Evolutionary conservation across 441 rosid genomes (phyloP).

Genomic region (Daphne laureola): DNA sequence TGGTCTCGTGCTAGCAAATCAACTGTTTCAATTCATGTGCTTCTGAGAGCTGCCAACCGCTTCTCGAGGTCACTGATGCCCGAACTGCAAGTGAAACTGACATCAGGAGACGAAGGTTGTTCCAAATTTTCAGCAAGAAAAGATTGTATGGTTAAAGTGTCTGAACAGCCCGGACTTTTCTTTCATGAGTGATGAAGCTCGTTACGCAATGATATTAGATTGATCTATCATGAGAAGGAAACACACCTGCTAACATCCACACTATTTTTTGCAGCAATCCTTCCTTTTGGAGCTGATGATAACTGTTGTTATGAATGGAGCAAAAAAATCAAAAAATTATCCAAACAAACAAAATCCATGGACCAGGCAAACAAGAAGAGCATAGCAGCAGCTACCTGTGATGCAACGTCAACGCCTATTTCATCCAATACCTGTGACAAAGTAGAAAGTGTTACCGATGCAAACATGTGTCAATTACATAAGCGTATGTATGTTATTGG

Average conservation of each 20-base stretch:
- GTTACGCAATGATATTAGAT: not conserved
- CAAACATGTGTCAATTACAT: no score
- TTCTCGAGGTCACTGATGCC: constrained; percentile 70
- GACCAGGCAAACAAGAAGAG: not conserved
- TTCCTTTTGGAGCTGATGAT: constrained; percentile 75
- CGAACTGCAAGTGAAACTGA: constrained; percentile 40
- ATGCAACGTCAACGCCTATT: constrained; percentile 87
- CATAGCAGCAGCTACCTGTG: constrained; percentile 52
- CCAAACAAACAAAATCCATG: constrained; percentile 13
- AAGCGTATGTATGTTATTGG: no score
- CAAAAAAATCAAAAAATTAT: constrained; percentile 5
- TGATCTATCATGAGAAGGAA: not conserved
- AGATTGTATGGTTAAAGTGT: not conserved
- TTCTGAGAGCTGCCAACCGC: constrained; percentile 82
- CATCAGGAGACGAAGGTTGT: constrained; percentile 5
- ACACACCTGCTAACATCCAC: constrained; percentile 61
- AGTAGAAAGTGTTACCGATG: not conserved
- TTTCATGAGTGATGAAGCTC: not conserved
- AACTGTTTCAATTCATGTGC: constrained; percentile 28
- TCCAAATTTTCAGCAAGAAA: not conserved
- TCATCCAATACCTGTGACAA: constrained; percentile 81
- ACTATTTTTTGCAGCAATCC: constrained; percentile 56
- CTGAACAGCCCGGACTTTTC: not conserved
- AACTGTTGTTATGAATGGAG: constrained; percentile 34
- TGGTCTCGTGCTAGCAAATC: no score